Evolutionary conservation across 257 asterid species (phyloP).

Genomic region (Sherardia arvensis): DNA sequence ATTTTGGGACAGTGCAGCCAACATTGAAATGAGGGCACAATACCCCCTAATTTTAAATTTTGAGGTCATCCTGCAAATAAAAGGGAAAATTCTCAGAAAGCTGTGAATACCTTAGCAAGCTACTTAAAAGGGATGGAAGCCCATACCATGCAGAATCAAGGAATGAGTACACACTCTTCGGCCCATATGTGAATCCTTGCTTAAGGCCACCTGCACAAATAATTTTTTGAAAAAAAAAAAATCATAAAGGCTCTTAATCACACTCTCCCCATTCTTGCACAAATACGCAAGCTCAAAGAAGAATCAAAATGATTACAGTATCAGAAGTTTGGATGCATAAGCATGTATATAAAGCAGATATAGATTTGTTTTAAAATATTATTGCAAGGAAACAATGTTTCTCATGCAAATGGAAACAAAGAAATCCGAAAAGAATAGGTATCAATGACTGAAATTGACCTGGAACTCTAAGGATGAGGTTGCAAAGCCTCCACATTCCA

Average conservation of each 20-base stretch:
- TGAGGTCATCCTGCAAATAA: slow-evolving; percentile 49
- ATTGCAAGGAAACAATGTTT: background rate
- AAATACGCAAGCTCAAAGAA: background rate
- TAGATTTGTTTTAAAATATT: background rate
- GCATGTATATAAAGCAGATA: background rate
- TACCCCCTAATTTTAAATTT: slow-evolving; percentile 43
- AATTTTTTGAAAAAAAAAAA: background rate
- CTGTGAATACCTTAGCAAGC: slow-evolving; percentile 9
- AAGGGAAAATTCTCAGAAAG: slow-evolving; percentile 18
- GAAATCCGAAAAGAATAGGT: background rate
- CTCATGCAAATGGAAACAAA: background rate
- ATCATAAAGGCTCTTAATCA: background rate
- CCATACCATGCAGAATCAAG: slow-evolving; percentile 53
- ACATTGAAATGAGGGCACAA: slow-evolving; percentile 40
- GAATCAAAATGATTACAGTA: background rate
- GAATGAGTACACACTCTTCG: slow-evolving; percentile 36
- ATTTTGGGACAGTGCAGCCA: slow-evolving; percentile 51
- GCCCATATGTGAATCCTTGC: slow-evolving; percentile 42
- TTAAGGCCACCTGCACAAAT: slow-evolving; percentile 44
- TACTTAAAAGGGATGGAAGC: slow-evolving; percentile 9
- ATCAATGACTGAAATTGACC: slow-evolving; percentile 27
- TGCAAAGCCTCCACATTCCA: slow-evolving; percentile 60
- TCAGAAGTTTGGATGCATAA: background rate
- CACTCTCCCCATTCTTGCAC: background rate
- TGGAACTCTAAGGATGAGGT: slow-evolving; percentile 62